Base-by-base conservation (phyloP, 2,329 filamentous ascomycete genomes). In the Phaeosphaeriaceae sp. region DNA sequence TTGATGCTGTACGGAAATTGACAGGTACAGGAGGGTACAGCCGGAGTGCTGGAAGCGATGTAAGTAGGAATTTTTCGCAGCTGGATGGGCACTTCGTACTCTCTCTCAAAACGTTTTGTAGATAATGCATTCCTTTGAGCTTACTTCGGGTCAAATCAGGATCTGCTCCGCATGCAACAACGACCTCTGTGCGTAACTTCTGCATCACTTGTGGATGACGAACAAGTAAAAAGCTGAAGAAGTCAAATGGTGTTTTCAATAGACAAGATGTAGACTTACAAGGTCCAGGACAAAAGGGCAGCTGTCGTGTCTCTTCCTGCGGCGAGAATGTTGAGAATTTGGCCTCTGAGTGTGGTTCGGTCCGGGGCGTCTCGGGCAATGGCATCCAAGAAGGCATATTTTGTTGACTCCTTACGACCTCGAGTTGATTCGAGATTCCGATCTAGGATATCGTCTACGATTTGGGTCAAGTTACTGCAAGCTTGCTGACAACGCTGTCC, bases 271-370 rank as follows among this genome's bases (percentile, higher is more conserved):
- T 23, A 5, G 4, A 23, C 21, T 23, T 15, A 34, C 32, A 77
- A 76, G 3, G 81, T 67, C 50, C 76, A 77, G 49, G 76, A 78
- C 43, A 83, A 40, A n/a, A 52, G 50, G 11, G 46, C 49, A 3
- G 50, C 50, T 4, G 50, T 83, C 1, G 81, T 83, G 57, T 83
- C 81, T 11, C 80, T 76, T 13, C 79, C 80, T 2, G 81, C 81
- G 7, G 82, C 71, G 8, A 83, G 70, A 48, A 83, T 76, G 55
- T 80, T 80, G 33, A 82, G 69, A 6, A 80, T 66, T 50, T 83
- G 78, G 15, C 43, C 50, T 9, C 40, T 23, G 21, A 23, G 4
- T 23, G 21, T 23, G 21, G 21, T 8, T 8, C 21, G 21, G 8
- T 4, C 8, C 8, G 4, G 4, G 4, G 21, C 8, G 8, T 5